phyloP scores from a whole-genome alignment of 2,329 filamentous ascomycete genomes.

The Trichoderma citrinoviride region DNA sequence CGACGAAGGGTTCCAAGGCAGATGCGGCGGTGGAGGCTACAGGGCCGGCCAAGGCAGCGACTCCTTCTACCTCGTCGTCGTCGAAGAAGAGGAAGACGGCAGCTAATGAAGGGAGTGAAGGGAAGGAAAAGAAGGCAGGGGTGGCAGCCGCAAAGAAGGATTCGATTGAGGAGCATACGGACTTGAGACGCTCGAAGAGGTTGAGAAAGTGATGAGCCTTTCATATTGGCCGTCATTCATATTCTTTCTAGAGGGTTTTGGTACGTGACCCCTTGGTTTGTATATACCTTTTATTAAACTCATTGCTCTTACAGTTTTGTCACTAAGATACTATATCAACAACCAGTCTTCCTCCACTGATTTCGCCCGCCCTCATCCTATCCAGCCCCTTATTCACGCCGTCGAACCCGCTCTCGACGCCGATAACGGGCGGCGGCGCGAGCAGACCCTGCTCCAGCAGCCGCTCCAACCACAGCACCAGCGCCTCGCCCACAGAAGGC shows the following conservation, averaged over 20 bases:
- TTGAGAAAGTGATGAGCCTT: constrained; percentile 8
- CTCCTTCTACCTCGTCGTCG: neutral
- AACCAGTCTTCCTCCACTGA: constrained; percentile 68
- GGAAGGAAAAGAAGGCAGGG: neutral
- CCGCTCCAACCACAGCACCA: constrained; percentile 66
- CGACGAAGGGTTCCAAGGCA: neutral
- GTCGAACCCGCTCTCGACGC: constrained; percentile 59
- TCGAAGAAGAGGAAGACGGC: constrained; percentile 28
- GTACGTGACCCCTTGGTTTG: neutral
- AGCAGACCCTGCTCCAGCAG: constrained; percentile 56
- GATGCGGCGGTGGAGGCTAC: neutral
- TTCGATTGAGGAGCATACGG: neutral
- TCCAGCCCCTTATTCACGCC: constrained; percentile 68
- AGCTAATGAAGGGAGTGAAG: constrained; percentile 23
- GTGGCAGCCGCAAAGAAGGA: constrained; percentile 20
- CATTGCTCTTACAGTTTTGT: neutral
- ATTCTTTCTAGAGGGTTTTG: neutral
- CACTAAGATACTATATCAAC: constrained; percentile 39
- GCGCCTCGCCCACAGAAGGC: constrained; percentile 57
- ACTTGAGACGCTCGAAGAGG: constrained; percentile 23
- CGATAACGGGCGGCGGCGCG: constrained; percentile 62
- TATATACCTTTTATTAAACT: neutral
- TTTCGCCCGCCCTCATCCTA: constrained; percentile 61
- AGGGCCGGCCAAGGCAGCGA: neutral
- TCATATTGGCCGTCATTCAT: neutral